These are phyloP conservation scores for Coffea eugenioides DNA, from an alignment of 257 asterid genomes.

Conservation along the genomic window DNA sequence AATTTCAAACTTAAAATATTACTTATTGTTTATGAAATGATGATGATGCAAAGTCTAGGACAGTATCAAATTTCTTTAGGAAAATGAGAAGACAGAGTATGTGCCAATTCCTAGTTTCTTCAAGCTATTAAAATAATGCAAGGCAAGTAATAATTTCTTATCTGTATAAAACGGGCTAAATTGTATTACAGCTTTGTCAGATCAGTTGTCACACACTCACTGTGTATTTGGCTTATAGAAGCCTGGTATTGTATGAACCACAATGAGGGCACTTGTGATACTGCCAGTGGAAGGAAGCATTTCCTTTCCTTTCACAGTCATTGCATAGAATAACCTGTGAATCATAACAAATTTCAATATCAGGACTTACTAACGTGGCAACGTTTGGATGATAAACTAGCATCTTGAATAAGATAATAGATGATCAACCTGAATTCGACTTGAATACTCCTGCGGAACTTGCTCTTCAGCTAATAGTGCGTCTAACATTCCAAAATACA, in stretches of 20 bases:
- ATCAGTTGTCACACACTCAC: constrained; percentile 8
- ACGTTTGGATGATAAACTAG: constrained; percentile 16
- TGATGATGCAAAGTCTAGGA: background rate
- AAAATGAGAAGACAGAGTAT: background rate
- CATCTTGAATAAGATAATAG: constrained; percentile 10
- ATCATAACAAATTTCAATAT: constrained; percentile 13
- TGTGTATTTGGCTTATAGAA: constrained; percentile 37
- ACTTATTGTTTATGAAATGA: background rate
- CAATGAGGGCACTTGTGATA: constrained; percentile 81
- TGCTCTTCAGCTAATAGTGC: constrained; percentile 73
- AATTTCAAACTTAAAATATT: background rate
- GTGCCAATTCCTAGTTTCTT: background rate
- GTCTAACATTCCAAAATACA: constrained; percentile 73
- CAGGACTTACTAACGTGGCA: background rate
- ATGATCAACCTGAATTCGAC: constrained; percentile 59
- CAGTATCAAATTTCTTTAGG: background rate
- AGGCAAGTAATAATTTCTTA: background rate
- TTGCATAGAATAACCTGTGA: constrained; percentile 83
- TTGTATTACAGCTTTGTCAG: background rate
- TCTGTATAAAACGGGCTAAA: no score
- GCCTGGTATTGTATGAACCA: constrained; percentile 83
- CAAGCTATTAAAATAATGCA: background rate
- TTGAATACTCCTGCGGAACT: constrained; percentile 76
- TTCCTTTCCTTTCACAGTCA: constrained; percentile 77
- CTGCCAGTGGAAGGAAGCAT: constrained; percentile 70